Conservation (phyloP, 148 eudicot species). For the Oxyria digyna region DNA sequence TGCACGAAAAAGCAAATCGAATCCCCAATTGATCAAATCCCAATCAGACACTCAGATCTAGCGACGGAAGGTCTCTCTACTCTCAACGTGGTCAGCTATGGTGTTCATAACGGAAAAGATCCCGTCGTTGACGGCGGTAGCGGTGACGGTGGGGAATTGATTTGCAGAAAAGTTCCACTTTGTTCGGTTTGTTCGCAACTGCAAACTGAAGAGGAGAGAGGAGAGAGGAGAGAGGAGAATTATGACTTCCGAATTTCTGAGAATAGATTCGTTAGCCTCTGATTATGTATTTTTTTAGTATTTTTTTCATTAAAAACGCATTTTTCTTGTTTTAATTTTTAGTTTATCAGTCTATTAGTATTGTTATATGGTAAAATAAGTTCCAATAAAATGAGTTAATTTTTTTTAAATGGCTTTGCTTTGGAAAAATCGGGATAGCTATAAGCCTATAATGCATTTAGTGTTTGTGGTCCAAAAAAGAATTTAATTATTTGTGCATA, state of each 20-base stretch:
- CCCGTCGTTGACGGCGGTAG: constrained; percentile 4
- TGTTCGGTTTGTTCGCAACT: constrained; percentile 8
- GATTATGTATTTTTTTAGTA: neutral
- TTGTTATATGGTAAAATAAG: too few species aligned
- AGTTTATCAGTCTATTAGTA: neutral
- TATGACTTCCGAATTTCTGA: neutral
- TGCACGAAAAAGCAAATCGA: too few species aligned
- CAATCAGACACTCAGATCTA: constrained; percentile 1
- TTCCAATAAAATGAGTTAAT: neutral
- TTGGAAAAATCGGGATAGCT: neutral
- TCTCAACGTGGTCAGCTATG: neutral
- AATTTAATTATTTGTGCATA: too few species aligned
- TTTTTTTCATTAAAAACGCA: neutral
- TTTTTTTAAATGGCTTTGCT: neutral
- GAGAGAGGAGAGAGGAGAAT: neutral
- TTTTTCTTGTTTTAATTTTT: neutral
- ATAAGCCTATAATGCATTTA: too few species aligned
- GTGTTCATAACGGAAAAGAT: neutral
- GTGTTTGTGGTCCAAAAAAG: too few species aligned
- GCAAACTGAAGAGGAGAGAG: neutral
- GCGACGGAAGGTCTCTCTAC: neutral
- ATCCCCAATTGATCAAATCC: constrained; percentile 3
- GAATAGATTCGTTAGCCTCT: neutral
- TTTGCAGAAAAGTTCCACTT: neutral
- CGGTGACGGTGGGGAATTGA: neutral